Conservation (phyloP, 768 basidiomycete species). For the Hemileccinum rubropunctum region DNA sequence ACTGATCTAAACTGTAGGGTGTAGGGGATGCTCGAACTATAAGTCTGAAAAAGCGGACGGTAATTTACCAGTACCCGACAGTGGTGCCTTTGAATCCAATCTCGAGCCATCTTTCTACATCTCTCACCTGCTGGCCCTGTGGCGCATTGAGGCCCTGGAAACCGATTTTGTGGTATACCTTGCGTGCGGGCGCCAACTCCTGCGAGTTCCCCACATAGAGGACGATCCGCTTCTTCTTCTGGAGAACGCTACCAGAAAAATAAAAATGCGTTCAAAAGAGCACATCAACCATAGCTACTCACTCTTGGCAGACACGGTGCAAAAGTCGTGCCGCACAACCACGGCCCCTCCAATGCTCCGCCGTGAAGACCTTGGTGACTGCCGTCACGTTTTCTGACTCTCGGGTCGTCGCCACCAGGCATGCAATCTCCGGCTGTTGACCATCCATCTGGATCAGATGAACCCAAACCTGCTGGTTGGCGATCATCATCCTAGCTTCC, state of each 20-base stretch:
- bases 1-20: not conserved
- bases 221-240: slow-evolving; percentile 27
- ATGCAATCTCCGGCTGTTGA: slow-evolving; percentile 46
- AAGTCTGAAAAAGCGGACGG: not conserved
- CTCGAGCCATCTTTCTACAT: slow-evolving; percentile 20
- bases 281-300: slow-evolving; percentile 19
- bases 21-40: not conserved
- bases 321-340: slow-evolving; percentile 63
- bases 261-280: not conserved
- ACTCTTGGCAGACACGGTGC: slow-evolving; percentile 52
- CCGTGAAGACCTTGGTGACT: slow-evolving; percentile 70
- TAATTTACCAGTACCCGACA: slow-evolving; percentile 17
- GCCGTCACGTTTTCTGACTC: slow-evolving; percentile 52
- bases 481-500: slow-evolving; percentile 54
- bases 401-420: slow-evolving; percentile 67
- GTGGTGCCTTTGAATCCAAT: slow-evolving; percentile 13
- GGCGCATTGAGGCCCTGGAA: slow-evolving; percentile 17
- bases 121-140: slow-evolving; percentile 5
- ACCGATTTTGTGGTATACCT: slow-evolving; percentile 19
- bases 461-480: slow-evolving; percentile 55
- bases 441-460: slow-evolving; percentile 37
- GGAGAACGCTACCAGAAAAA: slow-evolving; percentile 27
- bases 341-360: slow-evolving; percentile 43
- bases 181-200: slow-evolving; percentile 17
- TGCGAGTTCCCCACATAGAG: slow-evolving; percentile 56